These are phyloP conservation scores for Microcera coccophila DNA, from an alignment of 2,329 filamentous ascomycete genomes.

Conservation along the genomic window DNA sequence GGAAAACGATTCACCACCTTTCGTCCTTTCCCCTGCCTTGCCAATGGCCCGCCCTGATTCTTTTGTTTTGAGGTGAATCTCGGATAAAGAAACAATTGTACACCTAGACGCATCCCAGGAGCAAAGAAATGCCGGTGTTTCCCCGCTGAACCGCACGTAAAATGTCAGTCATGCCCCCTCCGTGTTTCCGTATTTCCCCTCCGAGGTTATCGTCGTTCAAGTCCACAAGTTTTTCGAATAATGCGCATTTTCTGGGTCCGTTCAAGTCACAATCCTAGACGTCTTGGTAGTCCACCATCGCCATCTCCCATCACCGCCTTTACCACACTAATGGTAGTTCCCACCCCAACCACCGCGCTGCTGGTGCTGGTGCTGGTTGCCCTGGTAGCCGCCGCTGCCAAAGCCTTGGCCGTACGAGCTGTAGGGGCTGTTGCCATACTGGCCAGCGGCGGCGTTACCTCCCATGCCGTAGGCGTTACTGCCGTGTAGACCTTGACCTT, in stretches of 20 bases:
- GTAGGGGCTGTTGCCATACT: constrained; percentile 52
- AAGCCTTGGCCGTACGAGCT: constrained; percentile 51
- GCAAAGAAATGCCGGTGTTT: constrained; percentile 26
- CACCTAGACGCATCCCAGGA: constrained; percentile 31
- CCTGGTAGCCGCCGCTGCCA: constrained; percentile 47
- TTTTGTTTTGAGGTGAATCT: constrained; percentile 32
- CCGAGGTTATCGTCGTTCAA: constrained; percentile 1
- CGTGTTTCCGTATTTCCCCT: constrained; percentile 20
- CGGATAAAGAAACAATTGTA: constrained; percentile 36
- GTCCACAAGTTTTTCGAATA: constrained; percentile 2
- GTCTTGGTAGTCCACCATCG: constrained; percentile 1
- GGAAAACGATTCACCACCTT: constrained; percentile 17
- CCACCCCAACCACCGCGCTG: constrained; percentile 53
- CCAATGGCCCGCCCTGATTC: constrained; percentile 31
- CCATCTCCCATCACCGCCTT: constrained; percentile 20
- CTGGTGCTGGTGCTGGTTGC: constrained; percentile 36
- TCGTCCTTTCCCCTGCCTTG: constrained; percentile 20
- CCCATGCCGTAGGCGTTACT: constrained; percentile 54
- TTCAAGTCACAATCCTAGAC: constrained; percentile 1
- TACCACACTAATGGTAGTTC: constrained; percentile 52
- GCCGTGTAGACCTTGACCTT: constrained; percentile 51
- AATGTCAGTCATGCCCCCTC: constrained; percentile 32
- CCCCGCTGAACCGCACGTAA: constrained; percentile 24
- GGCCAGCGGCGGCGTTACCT: constrained; percentile 46
- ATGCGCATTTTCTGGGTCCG: constrained; percentile 2